phyloP scores from a whole-genome alignment of 2,329 filamentous ascomycete species.

The Xylaria sp. region DNA sequence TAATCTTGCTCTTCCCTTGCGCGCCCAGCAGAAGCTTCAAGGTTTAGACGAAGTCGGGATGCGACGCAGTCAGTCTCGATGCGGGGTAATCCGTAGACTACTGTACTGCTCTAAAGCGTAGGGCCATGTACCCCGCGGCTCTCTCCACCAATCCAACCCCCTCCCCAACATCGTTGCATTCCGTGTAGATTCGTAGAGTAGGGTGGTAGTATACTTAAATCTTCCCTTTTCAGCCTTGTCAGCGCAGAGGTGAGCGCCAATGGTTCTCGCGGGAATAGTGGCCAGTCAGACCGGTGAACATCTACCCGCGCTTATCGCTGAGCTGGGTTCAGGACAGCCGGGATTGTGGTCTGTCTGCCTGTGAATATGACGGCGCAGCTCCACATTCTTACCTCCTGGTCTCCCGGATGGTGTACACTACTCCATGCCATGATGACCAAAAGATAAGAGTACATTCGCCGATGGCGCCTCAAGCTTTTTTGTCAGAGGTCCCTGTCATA shows the following conservation, averaged over 20 bases:
- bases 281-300: slow-evolving; percentile 1
- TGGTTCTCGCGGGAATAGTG: neutral
- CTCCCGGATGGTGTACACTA: neutral
- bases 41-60: slow-evolving; percentile 9
- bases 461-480: neutral
- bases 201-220: neutral
- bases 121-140: slow-evolving; percentile 22
- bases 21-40: too few species aligned
- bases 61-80: slow-evolving; percentile 3
- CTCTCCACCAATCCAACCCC: slow-evolving; percentile 19
- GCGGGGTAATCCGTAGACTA: slow-evolving; percentile 17
- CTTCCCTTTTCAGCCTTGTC: slow-evolving; percentile 19
- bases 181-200: neutral
- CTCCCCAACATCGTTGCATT: neutral
- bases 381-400: slow-evolving; percentile 1
- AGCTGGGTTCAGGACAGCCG: neutral
- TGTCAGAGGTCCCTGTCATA: neutral
- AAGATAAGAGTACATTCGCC: slow-evolving; percentile 7
- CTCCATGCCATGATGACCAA: neutral
- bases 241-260: neutral
- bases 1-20: neutral
- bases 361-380: neutral
- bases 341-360: neutral
- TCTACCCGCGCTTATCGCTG: slow-evolving; percentile 15
- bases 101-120: neutral